A percentile compares a stretch with the other conserved stretches of the same genome.
Evolutionary conservation across 2,329 filamentous ascomycete genomes (phyloP).

Genomic region (Aureobasidium mangrovei): DNA sequence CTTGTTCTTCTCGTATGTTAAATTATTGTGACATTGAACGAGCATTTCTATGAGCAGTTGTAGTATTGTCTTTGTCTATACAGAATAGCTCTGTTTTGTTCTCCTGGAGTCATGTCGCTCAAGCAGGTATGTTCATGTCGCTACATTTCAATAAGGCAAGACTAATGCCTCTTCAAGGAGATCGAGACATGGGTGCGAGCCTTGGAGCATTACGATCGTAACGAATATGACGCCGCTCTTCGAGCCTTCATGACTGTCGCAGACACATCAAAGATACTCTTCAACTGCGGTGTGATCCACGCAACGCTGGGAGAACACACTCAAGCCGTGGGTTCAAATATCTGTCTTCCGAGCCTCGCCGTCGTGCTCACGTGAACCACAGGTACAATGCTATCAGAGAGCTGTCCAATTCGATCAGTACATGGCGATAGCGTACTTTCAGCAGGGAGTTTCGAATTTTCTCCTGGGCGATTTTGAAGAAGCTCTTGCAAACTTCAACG

Average conservation of each 20-base stretch:
- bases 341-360: background rate
- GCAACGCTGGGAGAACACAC: constrained; percentile 93
- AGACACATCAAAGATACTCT: constrained; percentile 95
- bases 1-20: background rate
- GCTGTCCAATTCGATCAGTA: constrained; percentile 88
- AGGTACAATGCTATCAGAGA: constrained; percentile 93
- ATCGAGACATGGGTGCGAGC: constrained; percentile 98
- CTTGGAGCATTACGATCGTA: constrained; percentile 87
- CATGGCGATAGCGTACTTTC: constrained; percentile 94
- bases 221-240: constrained; percentile 88
- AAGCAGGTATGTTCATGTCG: constrained; percentile 32
- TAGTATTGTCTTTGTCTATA: background rate
- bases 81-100: background rate
- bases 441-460: constrained; percentile 97
- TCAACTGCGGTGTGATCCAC: constrained; percentile 97
- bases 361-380: constrained; percentile 7
- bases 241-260: constrained; percentile 76
- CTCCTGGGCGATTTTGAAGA: constrained; percentile 95
- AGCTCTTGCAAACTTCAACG: constrained; percentile 96
- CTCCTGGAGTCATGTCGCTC: constrained; percentile 35
- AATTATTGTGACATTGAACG: background rate
- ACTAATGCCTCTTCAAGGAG: constrained; percentile 51
- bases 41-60: background rate
- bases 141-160: constrained; percentile 10
- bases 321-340: constrained; percentile 64